Conservation (phyloP, 2,329 filamentous ascomycete genomes). For the Neofusicoccum cordaticola region DNA sequence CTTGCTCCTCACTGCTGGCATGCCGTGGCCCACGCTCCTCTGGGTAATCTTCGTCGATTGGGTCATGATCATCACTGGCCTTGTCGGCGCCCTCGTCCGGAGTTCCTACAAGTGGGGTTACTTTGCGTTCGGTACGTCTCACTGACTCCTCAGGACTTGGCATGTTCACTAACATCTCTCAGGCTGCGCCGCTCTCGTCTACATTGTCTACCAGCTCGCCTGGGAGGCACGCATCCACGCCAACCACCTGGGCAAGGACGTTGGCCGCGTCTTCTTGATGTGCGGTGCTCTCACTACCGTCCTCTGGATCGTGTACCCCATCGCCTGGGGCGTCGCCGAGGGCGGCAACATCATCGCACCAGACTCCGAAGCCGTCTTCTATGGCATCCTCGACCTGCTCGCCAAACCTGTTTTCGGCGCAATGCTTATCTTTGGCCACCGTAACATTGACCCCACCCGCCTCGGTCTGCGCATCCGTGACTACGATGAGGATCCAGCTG, state of each 20-base stretch:
- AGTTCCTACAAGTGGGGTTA: constrained; percentile 69
- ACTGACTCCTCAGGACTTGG: not conserved
- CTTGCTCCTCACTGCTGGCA: constrained; percentile 61
- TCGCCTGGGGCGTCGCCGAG: constrained; percentile 62
- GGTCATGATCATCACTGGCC: constrained; percentile 65
- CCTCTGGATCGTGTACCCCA: constrained; percentile 64
- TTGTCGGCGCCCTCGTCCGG: constrained; percentile 62
- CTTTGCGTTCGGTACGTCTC: constrained; percentile 50
- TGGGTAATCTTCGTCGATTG: constrained; percentile 61
- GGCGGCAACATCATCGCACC: constrained; percentile 65
- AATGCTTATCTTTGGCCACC: constrained; percentile 61
- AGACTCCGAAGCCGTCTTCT: constrained; percentile 67
- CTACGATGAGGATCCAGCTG: constrained; percentile 42
- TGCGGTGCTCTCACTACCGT: constrained; percentile 59
- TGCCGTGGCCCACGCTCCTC: constrained; percentile 64
- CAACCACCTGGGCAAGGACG: constrained; percentile 50
- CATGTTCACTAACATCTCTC: not conserved
- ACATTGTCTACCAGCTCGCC: constrained; percentile 59
- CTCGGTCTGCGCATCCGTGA: constrained; percentile 55
- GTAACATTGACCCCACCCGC: constrained; percentile 57
- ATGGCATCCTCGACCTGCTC: constrained; percentile 63
- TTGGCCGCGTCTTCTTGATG: constrained; percentile 53
- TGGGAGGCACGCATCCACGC: constrained; percentile 58
- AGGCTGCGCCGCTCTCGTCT: constrained; percentile 51
- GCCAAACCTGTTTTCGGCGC: constrained; percentile 62